Percentiles rank a stretch among this genome's conserved stretches.
Evolutionary conservation across 169 alveolate species (phyloP).

Genomic region (Neospora caninum): DNA sequence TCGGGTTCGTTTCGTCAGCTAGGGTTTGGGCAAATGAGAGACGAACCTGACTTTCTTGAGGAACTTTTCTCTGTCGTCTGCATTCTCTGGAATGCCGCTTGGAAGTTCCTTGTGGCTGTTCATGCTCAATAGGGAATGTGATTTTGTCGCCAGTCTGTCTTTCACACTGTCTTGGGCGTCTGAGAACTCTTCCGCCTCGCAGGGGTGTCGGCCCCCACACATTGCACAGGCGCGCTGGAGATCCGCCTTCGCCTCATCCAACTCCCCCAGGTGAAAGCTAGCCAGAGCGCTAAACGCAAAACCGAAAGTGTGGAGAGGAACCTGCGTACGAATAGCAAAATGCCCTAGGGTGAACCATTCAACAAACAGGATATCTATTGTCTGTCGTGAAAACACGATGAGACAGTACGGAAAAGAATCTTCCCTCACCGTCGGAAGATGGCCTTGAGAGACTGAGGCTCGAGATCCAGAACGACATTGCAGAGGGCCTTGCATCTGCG

Average conservation of each 20-base stretch:
- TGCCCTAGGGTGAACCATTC: neutral
- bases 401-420: neutral
- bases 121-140: neutral
- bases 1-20: too few relatives aligned
- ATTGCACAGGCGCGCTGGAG: neutral
- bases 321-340: too few relatives aligned
- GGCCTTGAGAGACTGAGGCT: conserved; percentile 19
- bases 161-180: neutral
- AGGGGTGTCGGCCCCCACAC: neutral
- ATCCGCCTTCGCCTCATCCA: conserved; percentile 6
- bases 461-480: conserved; percentile 10
- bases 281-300: neutral
- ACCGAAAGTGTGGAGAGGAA: neutral
- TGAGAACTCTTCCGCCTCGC: neutral
- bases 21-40: too few relatives aligned
- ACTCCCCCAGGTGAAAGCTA: conserved; percentile 17
- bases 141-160: neutral
- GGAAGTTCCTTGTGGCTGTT: neutral
- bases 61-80: conserved; percentile 14
- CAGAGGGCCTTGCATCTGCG: conserved; percentile 40
- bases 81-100: neutral
- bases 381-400: neutral
- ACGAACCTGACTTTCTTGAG: conserved; percentile 21
- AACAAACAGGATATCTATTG: neutral
- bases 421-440: conserved; percentile 6